Evolutionary conservation across 2,329 filamentous ascomycete species (phyloP).

Genomic region (Colletotrichum chlorophyti): DNA sequence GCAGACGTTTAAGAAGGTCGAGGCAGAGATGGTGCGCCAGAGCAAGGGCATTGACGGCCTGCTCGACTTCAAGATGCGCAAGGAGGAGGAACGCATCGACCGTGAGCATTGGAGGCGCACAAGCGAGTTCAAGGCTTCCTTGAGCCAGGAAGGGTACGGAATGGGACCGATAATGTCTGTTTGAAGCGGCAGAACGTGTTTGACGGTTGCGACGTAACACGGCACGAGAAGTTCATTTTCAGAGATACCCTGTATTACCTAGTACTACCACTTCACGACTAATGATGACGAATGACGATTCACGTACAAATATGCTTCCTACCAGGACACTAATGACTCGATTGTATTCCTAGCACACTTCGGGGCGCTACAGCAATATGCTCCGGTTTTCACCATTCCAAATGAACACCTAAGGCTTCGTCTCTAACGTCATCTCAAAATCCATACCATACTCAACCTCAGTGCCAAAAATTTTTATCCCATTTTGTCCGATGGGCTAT

Average conservation of each 20-base stretch:
- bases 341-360: too few species aligned
- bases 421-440: too few species aligned
- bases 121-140: constrained; percentile 25
- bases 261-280: constrained; percentile 19
- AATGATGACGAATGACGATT: constrained; percentile 19
- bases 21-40: constrained; percentile 27
- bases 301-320: too few species aligned
- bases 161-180: constrained; percentile 13
- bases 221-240: background rate
- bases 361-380: too few species aligned
- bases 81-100: constrained; percentile 28
- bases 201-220: background rate
- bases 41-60: constrained; percentile 25
- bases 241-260: constrained; percentile 26
- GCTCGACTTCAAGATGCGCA: constrained; percentile 27
- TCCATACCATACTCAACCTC: too few species aligned
- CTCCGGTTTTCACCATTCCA: too few species aligned
- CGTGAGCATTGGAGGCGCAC: constrained; percentile 28
- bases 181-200: background rate
- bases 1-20: constrained; percentile 52
- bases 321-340: too few species aligned
- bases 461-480: too few species aligned
- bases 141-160: constrained; percentile 12
- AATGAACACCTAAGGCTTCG: too few species aligned
- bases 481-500: too few species aligned